These are phyloP conservation scores for Aspergillus sp. DNA, from an alignment of 2,329 filamentous ascomycete species.

Conservation along the genomic window DNA sequence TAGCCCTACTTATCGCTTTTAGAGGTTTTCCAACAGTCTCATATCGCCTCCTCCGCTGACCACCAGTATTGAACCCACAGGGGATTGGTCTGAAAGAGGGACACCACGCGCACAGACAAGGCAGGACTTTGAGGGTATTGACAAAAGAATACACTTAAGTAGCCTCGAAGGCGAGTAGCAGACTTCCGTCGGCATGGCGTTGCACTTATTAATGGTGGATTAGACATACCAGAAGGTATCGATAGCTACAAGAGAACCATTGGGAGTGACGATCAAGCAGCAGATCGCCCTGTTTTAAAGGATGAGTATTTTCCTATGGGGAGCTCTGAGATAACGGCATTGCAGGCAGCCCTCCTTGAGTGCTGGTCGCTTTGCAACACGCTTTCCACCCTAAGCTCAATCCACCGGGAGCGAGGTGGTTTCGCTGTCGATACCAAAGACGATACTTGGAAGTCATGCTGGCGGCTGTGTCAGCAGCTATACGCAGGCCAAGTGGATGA, in stretches of 20 bases:
- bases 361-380: conserved; percentile 96
- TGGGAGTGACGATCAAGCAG: conserved; percentile 21
- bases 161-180: conserved; percentile 70
- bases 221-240: conserved; percentile 36
- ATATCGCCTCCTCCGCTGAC: conserved; percentile 70
- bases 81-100: conserved; percentile 66
- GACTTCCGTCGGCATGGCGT: conserved; percentile 18
- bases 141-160: conserved; percentile 59
- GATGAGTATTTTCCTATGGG: conserved; percentile 48
- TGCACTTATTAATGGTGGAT: conserved; percentile 2
- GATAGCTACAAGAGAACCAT: conserved; percentile 16
- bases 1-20: conserved; percentile 1
- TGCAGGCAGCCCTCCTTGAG: conserved; percentile 77
- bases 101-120: conserved; percentile 83
- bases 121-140: conserved; percentile 64
- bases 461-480: conserved; percentile 85
- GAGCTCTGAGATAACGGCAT: conserved; percentile 60
- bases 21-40: conserved; percentile 38
- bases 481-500: conserved; percentile 78
- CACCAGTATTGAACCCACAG: conserved; percentile 67
- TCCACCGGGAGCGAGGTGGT: conserved; percentile 73
- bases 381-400: conserved; percentile 78
- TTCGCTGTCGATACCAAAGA: conserved; percentile 75
- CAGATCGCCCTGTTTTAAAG: conserved; percentile 22
- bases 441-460: conserved; percentile 89